These are phyloP conservation scores for Rhodotorula toruloides DNA, from an alignment of 768 basidiomycete genomes.

Conservation along the genomic window DNA sequence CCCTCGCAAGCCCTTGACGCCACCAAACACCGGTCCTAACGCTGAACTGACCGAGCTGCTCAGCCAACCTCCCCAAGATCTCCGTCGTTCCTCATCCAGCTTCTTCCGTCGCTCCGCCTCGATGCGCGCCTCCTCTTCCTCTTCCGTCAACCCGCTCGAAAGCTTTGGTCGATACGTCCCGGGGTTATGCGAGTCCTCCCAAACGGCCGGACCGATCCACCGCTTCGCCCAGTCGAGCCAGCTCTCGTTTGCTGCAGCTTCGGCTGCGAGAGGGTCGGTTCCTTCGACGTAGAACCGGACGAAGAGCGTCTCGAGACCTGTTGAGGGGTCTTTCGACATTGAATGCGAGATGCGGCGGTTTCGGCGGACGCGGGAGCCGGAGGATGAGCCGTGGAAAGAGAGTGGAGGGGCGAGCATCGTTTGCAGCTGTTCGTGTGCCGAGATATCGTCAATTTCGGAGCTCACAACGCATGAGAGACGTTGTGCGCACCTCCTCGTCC, in stretches of 20 bases:
- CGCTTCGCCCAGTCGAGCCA: constrained; percentile 31
- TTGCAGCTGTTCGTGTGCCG: background rate
- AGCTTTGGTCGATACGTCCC: constrained; percentile 11
- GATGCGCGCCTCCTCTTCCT: background rate
- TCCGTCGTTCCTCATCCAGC: background rate
- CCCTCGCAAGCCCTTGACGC: background rate
- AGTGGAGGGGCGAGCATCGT: constrained; percentile 22
- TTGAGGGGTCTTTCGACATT: constrained; percentile 14
- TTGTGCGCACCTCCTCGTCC: constrained; percentile 9
- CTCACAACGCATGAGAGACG: background rate
- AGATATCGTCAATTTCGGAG: background rate
- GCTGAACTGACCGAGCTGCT: background rate
- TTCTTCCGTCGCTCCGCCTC: background rate
- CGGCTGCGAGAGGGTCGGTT: constrained; percentile 13
- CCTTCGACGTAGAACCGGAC: constrained; percentile 37
- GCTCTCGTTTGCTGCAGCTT: background rate
- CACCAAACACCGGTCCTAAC: constrained; percentile 5
- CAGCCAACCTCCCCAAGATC: constrained; percentile 6
- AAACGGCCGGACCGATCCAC: constrained; percentile 31
- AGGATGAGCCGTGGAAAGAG: constrained; percentile 24
- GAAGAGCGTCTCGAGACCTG: constrained; percentile 27
- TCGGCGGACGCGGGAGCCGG: constrained; percentile 13
- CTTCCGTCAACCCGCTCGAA: background rate
- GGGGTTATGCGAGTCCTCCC: constrained; percentile 25
- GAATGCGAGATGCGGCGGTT: constrained; percentile 22